These are phyloP conservation scores for Parachaetomium inaequale DNA, from an alignment of 495 filamentous ascomycete species.

Conservation along the genomic window DNA sequence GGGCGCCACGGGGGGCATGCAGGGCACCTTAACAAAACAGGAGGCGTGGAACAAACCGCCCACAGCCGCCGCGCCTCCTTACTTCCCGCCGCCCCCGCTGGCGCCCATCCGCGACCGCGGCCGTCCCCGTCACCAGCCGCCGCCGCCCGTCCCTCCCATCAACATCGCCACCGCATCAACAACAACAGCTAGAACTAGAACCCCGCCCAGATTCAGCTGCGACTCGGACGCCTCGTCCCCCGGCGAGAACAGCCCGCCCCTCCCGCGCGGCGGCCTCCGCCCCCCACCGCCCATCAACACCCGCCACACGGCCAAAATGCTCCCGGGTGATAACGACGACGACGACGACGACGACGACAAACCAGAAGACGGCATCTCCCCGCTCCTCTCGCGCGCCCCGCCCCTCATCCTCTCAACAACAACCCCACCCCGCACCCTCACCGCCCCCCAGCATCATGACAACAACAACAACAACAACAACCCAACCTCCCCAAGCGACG, in stretches of 20 bases:
- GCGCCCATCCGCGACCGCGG: slow-evolving; percentile 27
- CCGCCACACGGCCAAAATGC: background rate
- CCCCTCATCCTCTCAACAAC: background rate
- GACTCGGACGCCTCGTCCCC: slow-evolving; percentile 18
- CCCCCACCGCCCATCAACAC: slow-evolving; percentile 16
- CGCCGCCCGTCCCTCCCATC: background rate
- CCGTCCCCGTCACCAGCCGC: background rate
- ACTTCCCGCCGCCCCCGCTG: slow-evolving; percentile 31
- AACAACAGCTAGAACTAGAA: no score
- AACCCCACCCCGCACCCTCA: background rate
- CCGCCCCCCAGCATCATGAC: background rate
- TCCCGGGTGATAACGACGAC: background rate
- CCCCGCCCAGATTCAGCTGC: slow-evolving; percentile 19
- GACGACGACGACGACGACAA: background rate
- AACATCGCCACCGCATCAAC: background rate
- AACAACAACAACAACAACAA: background rate
- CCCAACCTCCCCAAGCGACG: slow-evolving; percentile 13
- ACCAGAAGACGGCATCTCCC: slow-evolving; percentile 22
- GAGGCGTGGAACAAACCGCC: slow-evolving; percentile 23
- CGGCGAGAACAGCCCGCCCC: slow-evolving; percentile 14
- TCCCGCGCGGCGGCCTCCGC: slow-evolving; percentile 13
- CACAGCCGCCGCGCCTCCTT: slow-evolving; percentile 15
- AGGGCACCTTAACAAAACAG: slow-evolving; percentile 9
- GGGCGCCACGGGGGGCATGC: slow-evolving; percentile 30
- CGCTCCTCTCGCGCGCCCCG: slow-evolving; percentile 25